Conservation (phyloP, 768 basidiomycete genomes). For the Austroboletus eburneus region DNA sequence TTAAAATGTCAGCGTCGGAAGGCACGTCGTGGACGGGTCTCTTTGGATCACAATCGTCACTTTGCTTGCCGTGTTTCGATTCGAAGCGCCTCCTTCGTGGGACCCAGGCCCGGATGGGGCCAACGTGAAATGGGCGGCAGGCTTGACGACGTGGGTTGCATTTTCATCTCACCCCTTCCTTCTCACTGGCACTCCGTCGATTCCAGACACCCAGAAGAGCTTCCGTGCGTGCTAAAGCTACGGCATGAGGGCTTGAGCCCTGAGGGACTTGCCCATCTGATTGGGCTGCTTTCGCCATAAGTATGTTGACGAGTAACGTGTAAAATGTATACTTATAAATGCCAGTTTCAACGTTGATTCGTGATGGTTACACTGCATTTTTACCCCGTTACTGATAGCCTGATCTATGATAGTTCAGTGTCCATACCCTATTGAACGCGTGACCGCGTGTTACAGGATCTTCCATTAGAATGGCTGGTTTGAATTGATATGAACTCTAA, state of each 20-base stretch:
- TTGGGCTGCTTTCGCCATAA: not conserved
- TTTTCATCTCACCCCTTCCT: not conserved
- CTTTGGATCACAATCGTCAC: constrained; percentile 28
- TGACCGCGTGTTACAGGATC: too few species aligned
- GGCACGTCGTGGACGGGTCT: constrained; percentile 38
- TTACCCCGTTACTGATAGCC: too few species aligned
- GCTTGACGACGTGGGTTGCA: constrained; percentile 18
- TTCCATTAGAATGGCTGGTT: too few species aligned
- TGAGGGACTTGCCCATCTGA: constrained; percentile 13
- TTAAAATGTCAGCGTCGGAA: constrained; percentile 34
- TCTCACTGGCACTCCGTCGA: not conserved
- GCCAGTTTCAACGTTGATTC: too few species aligned
- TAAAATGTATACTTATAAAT: too few species aligned
- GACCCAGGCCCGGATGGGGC: constrained; percentile 16
- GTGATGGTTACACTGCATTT: too few species aligned
- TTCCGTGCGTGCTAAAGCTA: constrained; percentile 10
- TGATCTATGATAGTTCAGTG: too few species aligned
- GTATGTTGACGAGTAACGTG: too few species aligned
- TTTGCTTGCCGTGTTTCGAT: constrained; percentile 16
- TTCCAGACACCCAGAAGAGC: constrained; percentile 10
- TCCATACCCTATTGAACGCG: too few species aligned
- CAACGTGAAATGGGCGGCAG: constrained; percentile 20
- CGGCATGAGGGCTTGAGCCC: constrained; percentile 5
- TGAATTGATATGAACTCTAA: too few species aligned
- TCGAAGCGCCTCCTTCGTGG: constrained; percentile 13